Percentiles rank a stretch among this genome's conserved stretches.
Conservation (phyloP, 495 filamentous ascomycete genomes). For the Chaetomium tenue region DNA sequence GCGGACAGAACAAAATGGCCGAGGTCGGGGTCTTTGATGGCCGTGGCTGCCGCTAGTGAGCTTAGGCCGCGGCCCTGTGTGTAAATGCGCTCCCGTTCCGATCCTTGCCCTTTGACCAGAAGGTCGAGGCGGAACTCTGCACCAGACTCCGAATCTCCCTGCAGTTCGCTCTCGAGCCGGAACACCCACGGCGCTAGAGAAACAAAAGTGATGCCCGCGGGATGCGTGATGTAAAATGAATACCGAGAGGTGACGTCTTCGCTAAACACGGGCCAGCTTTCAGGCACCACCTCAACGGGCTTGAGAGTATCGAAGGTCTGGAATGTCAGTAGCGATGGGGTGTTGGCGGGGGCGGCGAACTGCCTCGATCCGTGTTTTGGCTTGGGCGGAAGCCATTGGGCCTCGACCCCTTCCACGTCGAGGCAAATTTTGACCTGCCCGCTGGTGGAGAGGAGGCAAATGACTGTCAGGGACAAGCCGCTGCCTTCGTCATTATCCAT, state of each 20-base stretch:
- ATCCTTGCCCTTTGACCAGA: constrained; percentile 61
- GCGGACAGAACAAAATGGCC: constrained; percentile 77
- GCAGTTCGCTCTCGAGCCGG: constrained; percentile 72
- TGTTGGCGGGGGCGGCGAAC: constrained; percentile 27
- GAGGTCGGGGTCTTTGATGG: constrained; percentile 69
- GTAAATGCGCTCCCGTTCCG: constrained; percentile 60
- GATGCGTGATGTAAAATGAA: constrained; percentile 73
- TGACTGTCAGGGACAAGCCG: constrained; percentile 65
- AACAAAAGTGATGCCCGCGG: constrained; percentile 66
- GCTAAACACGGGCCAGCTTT: constrained; percentile 71
- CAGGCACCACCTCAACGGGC: constrained; percentile 47
- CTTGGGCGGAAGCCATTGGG: constrained; percentile 74
- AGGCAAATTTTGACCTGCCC: constrained; percentile 76
- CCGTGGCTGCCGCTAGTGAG: constrained; percentile 59
- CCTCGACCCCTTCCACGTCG: constrained; percentile 75
- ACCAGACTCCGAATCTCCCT: constrained; percentile 61
- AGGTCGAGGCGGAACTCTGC: constrained; percentile 70
- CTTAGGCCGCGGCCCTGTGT: constrained; percentile 44
- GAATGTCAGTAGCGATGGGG: constrained; percentile 49
- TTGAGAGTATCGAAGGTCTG: constrained; percentile 62
- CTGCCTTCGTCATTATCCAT: constrained; percentile 57
- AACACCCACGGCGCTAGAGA: constrained; percentile 73
- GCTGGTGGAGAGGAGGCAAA: constrained; percentile 72
- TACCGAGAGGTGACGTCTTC: constrained; percentile 70
- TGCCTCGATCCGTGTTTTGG: constrained; percentile 45